Conservation (phyloP, 2,329 filamentous ascomycete genomes). For the Endoconidiophora polonica region DNA sequence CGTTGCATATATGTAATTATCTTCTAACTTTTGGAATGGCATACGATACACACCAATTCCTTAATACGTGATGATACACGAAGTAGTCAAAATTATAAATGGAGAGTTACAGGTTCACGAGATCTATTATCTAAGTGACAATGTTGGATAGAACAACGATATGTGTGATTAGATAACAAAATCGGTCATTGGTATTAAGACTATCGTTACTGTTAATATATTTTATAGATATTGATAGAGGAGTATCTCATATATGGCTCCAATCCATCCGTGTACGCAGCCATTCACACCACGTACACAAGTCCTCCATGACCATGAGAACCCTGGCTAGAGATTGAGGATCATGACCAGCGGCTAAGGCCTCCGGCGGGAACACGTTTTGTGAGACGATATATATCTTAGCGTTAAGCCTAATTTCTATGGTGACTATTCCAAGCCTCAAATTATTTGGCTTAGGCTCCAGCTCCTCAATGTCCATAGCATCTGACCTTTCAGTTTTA, state of each 20-base stretch:
- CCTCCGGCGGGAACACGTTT: conserved; percentile 28
- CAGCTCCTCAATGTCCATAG: conserved; percentile 4
- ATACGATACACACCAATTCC: too few species aligned
- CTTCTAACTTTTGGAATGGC: too few species aligned
- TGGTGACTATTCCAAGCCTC: conserved; percentile 26
- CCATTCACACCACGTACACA: conserved; percentile 38
- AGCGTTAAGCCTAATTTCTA: conserved; percentile 44
- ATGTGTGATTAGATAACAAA: too few species aligned
- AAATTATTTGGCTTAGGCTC: not conserved
- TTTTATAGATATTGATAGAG: too few species aligned
- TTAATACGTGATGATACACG: too few species aligned
- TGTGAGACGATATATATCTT: conserved; percentile 41
- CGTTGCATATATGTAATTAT: too few species aligned
- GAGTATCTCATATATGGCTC: not conserved
- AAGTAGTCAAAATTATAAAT: too few species aligned
- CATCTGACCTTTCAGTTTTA: not conserved
- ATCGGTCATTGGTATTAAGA: too few species aligned
- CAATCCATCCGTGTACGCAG: conserved; percentile 24
- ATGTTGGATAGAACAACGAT: too few species aligned
- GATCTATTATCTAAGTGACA: too few species aligned
- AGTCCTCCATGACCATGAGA: conserved; percentile 33
- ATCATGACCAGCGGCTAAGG: conserved; percentile 6
- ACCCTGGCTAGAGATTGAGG: conserved; percentile 26
- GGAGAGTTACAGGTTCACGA: too few species aligned
- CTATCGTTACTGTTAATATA: too few species aligned